Conservation (phyloP, 805 yeast genomes). For the Candida caryicola region DNA sequence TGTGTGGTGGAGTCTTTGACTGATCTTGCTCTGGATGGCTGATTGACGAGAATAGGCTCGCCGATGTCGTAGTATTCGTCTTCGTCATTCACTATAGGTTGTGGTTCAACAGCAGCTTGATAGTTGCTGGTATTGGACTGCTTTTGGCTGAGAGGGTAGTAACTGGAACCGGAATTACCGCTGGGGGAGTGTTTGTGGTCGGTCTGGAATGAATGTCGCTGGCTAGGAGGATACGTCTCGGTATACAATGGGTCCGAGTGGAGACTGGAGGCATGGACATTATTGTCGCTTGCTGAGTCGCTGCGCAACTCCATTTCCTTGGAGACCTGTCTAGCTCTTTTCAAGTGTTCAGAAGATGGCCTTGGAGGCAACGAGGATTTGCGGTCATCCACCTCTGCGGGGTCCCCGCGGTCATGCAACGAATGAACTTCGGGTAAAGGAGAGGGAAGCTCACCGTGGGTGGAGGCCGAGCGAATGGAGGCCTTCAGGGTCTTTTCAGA, state of each 20-base stretch:
- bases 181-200: conserved; percentile 8
- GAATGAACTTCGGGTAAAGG: not conserved
- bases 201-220: not conserved
- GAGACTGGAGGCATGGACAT: not conserved
- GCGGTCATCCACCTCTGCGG: not conserved
- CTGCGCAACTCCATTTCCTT: not conserved
- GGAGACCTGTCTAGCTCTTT: conserved; percentile 23
- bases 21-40: conserved; percentile 32
- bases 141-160: conserved; percentile 4
- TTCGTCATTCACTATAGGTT: conserved; percentile 1
- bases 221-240: not conserved
- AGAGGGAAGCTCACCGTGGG: not conserved
- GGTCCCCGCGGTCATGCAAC: not conserved
- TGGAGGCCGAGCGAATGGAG: too few species aligned
- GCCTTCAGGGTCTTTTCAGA: not conserved
- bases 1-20: conserved; percentile 30
- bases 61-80: conserved; percentile 38
- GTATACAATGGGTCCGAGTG: not conserved
- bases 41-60: conserved; percentile 31
- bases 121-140: not conserved
- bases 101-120: not conserved
- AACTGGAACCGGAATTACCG: conserved; percentile 2
- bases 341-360: conserved; percentile 23
- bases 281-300: not conserved
- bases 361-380: conserved; percentile 20